Percentiles rank a stretch among this genome's conserved stretches.
These are phyloP conservation scores for Rubus parviflorus DNA, from an alignment of 306 rosid species.

Conservation along the genomic window DNA sequence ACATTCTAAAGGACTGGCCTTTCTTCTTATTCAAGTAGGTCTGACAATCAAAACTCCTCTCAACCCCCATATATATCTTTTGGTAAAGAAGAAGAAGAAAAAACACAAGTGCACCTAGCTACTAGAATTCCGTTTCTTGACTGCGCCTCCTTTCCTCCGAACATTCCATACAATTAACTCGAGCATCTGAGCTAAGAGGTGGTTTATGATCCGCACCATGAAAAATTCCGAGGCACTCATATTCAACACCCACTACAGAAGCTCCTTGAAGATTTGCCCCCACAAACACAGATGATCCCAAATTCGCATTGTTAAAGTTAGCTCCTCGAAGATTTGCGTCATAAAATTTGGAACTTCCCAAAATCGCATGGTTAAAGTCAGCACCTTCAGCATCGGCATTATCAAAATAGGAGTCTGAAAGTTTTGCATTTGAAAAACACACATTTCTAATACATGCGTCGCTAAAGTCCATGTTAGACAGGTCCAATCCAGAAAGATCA, in stretches of 20 bases:
- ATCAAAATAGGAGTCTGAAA: neutral
- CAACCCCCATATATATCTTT: too few relatives aligned
- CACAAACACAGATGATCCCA: neutral
- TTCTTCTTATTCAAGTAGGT: too few relatives aligned
- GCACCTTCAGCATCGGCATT: neutral
- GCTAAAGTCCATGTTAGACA: neutral
- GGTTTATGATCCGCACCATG: neutral
- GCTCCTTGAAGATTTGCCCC: neutral
- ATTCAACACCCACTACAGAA: neutral
- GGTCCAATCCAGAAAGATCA: neutral
- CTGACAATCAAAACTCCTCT: too few relatives aligned
- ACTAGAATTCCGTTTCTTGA: too few relatives aligned
- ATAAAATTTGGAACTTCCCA: neutral
- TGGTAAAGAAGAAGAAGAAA: too few relatives aligned
- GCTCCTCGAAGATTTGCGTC: neutral
- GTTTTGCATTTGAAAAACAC: neutral
- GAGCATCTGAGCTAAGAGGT: too few relatives aligned
- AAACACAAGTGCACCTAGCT: too few relatives aligned
- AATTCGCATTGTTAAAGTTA: neutral
- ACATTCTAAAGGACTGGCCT: too few relatives aligned
- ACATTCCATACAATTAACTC: too few relatives aligned
- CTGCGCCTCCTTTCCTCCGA: too few relatives aligned
- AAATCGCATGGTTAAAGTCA: neutral
- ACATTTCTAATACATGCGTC: fast-evolving
- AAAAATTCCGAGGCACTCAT: neutral